These are phyloP conservation scores for Populus hybrid DNA, from an alignment of 441 rosid species.

Conservation along the genomic window DNA sequence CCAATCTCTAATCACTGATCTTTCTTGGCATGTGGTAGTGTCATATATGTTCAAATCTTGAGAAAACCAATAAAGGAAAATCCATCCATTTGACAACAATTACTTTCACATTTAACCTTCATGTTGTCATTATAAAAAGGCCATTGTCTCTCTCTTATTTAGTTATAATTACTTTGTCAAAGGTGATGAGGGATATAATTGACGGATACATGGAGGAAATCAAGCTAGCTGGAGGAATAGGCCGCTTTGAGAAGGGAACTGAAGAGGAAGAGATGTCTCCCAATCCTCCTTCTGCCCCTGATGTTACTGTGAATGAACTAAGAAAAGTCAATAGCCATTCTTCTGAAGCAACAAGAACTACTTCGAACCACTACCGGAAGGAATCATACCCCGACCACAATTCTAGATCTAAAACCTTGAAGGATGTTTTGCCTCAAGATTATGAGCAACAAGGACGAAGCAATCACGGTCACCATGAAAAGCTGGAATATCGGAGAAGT, in stretches of 20 bases:
- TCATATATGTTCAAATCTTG: background rate
- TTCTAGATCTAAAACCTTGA: slow-evolving; percentile 26
- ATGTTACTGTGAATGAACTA: slow-evolving; percentile 17
- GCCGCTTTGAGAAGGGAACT: slow-evolving; percentile 64
- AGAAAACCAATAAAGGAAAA: slow-evolving; percentile 1
- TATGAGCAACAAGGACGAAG: slow-evolving; percentile 28
- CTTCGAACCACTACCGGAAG: slow-evolving; percentile 26
- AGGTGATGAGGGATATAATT: slow-evolving; percentile 88
- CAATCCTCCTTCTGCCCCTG: slow-evolving; percentile 23
- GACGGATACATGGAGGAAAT: slow-evolving; percentile 82
- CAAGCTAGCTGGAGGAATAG: slow-evolving; percentile 86
- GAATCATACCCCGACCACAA: slow-evolving; percentile 32
- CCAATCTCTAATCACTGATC: background rate
- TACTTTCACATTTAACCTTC: background rate
- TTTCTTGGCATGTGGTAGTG: background rate
- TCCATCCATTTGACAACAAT: slow-evolving; percentile 6
- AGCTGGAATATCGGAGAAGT: slow-evolving; percentile 25
- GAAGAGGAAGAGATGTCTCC: slow-evolving; percentile 34
- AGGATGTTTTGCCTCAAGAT: slow-evolving; percentile 32
- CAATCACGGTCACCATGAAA: slow-evolving; percentile 27
- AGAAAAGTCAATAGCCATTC: slow-evolving; percentile 17
- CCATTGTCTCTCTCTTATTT: slow-evolving; percentile 1
- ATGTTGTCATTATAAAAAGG: too few species aligned
- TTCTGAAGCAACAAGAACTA: slow-evolving; percentile 23
- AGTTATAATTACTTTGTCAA: background rate